Conservation (phyloP, 768 basidiomycete genomes). For the Pluteus cervinus region DNA sequence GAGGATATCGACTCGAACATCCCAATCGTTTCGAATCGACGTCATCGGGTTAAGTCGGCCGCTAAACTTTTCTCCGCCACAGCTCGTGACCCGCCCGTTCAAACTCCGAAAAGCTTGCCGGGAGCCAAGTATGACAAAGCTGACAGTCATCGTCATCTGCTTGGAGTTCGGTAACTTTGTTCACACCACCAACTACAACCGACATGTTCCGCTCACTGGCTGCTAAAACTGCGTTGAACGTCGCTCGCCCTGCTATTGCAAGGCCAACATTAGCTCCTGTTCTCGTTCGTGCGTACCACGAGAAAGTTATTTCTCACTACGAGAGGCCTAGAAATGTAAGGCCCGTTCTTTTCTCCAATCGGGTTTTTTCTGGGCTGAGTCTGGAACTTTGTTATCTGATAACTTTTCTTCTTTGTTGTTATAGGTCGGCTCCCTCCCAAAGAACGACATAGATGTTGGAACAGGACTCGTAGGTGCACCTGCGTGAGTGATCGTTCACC, state of each 20-base stretch:
- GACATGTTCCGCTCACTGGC: constrained; percentile 69
- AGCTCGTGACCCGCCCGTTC: constrained; percentile 1
- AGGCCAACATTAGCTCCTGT: constrained; percentile 41
- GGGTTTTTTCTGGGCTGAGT: constrained; percentile 22
- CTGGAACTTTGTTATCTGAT: constrained; percentile 53
- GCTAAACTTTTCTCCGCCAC: constrained; percentile 10
- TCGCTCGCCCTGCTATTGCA: constrained; percentile 36
- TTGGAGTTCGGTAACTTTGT: constrained; percentile 8
- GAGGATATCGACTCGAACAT: no score
- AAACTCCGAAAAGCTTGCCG: constrained; percentile 9
- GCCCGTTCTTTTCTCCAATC: no score
- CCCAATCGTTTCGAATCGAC: no score
- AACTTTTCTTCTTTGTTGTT: constrained; percentile 22
- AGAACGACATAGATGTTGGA: constrained; percentile 86
- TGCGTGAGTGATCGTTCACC: constrained; percentile 53
- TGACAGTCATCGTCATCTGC: constrained; percentile 2
- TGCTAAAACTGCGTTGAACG: constrained; percentile 41
- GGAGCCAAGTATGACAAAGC: constrained; percentile 1
- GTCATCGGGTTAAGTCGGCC: no score
- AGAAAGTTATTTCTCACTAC: constrained; percentile 97
- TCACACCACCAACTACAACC: constrained; percentile 25
- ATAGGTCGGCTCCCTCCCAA: constrained; percentile 94
- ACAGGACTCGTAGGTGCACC: constrained; percentile 98
- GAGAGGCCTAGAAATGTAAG: constrained; percentile 94
- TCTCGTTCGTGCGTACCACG: constrained; percentile 75